Base-by-base conservation (phyloP, 306 rosid genomes). In the Styphnolobium japonicum region DNA sequence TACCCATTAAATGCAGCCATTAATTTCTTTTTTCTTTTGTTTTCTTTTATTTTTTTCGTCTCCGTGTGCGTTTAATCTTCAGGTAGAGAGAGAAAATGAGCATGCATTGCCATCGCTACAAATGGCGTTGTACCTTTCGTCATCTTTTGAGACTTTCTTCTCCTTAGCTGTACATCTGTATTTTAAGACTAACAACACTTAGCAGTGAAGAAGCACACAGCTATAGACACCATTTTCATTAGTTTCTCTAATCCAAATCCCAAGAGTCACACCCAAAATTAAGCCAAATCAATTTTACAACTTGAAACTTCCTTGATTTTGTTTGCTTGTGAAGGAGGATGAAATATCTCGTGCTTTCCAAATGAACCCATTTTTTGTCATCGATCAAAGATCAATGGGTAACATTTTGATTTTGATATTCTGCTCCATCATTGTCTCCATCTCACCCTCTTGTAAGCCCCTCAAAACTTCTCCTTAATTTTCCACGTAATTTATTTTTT, bases 361-460 rank as follows among this genome's bases (percentile, higher is more conserved):
- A 27, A 43, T 34, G 39, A 77, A 33, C 80, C 73, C 85, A 31
- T 68, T 69, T 67, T 48, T 46, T 62, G 62, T 81, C 70, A 18
- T 70, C 2, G 6, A 60, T 71, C 75, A 55, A 60, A 75, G 73
- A 65, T 36, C 81, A 53, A 82, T 73, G 85, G 58, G 23, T 66
- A 5, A 49, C 23, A 55, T 56, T 15, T 69, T 53, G 19, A 10
- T 82, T 51, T 80, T 86, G 16, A 36, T 86, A 14, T 67, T 84
- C 82, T 78, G 81, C 72, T 82, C 78, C 27, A 9, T 82, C 64
- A 0, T 81, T 65, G 18, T 61, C 83, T 81, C 66, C 36, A 65
- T 87, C 36, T 77, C 85, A 34, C 73, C 80, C 56, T 89, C 93
- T 48, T 75, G 98, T 93, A 88, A 89, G 85, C 71, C 71, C n/a